Percentiles rank a stretch among this genome's conserved stretches.
Conservation (phyloP, 495 filamentous ascomycete genomes). For the Podospora appendiculata region DNA sequence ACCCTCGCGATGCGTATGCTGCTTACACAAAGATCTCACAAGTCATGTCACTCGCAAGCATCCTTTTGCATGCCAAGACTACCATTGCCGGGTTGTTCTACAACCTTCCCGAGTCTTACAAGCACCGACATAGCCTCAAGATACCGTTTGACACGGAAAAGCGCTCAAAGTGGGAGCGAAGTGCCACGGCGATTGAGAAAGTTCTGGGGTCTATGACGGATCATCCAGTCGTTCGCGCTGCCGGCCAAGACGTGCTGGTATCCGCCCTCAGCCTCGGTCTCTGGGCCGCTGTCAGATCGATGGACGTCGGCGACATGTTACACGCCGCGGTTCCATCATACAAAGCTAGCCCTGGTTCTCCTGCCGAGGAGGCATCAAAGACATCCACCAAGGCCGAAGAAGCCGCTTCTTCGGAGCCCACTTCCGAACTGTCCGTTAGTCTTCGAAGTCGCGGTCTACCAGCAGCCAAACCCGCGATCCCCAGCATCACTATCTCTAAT, state of each 20-base stretch:
- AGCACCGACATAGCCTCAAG: slow-evolving; percentile 36
- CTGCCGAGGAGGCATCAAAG: neutral
- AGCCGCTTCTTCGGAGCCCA: neutral
- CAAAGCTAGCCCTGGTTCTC: neutral
- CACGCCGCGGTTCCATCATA: slow-evolving; percentile 11
- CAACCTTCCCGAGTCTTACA: slow-evolving; percentile 35
- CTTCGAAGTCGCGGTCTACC: slow-evolving; percentile 15
- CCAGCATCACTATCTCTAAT: slow-evolving; percentile 15
- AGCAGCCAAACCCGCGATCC: slow-evolving; percentile 5
- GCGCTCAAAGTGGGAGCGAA: slow-evolving; percentile 30
- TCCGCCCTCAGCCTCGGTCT: slow-evolving; percentile 41
- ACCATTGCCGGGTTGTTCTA: slow-evolving; percentile 25
- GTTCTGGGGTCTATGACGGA: slow-evolving; percentile 32
- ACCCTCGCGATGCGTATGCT: slow-evolving; percentile 30
- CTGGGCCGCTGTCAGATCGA: slow-evolving; percentile 44
- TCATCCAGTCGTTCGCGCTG: slow-evolving; percentile 42
- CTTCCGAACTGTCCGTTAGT: too few relatives aligned
- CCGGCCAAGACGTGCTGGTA: slow-evolving; percentile 45
- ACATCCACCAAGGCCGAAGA: neutral
- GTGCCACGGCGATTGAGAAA: slow-evolving; percentile 31
- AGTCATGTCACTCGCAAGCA: slow-evolving; percentile 25
- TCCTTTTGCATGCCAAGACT: slow-evolving; percentile 30
- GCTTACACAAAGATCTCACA: slow-evolving; percentile 35
- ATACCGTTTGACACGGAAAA: slow-evolving; percentile 36
- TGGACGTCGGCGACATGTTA: slow-evolving; percentile 35